phyloP scores from a whole-genome alignment of 495 filamentous ascomycete species.

The Xylaria longipes region DNA sequence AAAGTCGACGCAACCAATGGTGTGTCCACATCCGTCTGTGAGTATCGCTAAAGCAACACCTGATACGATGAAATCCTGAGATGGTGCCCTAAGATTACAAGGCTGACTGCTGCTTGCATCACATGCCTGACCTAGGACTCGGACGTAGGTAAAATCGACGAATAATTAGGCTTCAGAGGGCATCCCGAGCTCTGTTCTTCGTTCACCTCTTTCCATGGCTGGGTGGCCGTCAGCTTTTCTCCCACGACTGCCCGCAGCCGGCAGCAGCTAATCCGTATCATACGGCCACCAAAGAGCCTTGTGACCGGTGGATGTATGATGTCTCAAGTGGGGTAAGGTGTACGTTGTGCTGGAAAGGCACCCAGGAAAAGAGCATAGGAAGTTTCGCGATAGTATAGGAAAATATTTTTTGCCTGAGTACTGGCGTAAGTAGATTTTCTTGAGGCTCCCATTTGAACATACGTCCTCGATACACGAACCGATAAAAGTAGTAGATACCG shows the following conservation, averaged over 20 bases:
- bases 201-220: not conserved
- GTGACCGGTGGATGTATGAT: not conserved
- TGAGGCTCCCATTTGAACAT: not conserved
- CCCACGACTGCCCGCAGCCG: not conserved
- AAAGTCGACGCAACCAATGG: not conserved
- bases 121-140: not conserved
- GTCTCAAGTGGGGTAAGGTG: not conserved
- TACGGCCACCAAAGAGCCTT: not conserved
- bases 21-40: not conserved
- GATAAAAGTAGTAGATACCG: not conserved
- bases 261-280: not conserved
- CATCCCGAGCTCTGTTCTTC: not conserved
- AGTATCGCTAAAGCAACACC: not conserved
- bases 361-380: not conserved
- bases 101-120: not conserved
- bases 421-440: not conserved
- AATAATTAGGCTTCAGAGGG: not conserved
- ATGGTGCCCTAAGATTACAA: not conserved
- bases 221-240: not conserved
- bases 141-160: not conserved
- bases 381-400: not conserved
- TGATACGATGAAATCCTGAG: not conserved
- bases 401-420: not conserved
- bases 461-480: not conserved
- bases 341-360: not conserved